A percentile compares a stretch with the other conserved stretches of the same genome.
Conservation (phyloP, 2,329 filamentous ascomycete genomes). For the Gaeumannomyces tritici region DNA sequence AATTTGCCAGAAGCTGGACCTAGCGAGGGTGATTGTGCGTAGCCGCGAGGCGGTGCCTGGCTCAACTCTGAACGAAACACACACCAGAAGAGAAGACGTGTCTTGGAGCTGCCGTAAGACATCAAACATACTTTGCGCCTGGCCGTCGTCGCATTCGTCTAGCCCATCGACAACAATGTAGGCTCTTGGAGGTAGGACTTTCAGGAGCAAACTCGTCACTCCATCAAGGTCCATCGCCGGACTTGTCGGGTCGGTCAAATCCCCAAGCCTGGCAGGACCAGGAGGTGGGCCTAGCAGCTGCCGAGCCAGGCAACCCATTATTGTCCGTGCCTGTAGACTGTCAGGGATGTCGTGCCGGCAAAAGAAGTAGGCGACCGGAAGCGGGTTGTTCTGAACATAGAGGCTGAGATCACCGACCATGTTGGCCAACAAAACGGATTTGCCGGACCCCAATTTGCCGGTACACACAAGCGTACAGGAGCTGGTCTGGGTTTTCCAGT, state of each 20-base stretch:
- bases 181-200: constrained; percentile 10
- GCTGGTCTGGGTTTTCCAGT: constrained; percentile 8
- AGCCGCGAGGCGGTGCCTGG: background rate
- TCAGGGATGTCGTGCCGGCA: constrained; percentile 19
- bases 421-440: constrained; percentile 33
- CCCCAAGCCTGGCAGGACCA: constrained; percentile 12
- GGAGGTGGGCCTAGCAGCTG: constrained; percentile 22
- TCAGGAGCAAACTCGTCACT: constrained; percentile 13
- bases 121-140: constrained; percentile 1
- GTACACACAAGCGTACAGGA: constrained; percentile 20
- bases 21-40: constrained; percentile 4
- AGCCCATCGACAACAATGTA: constrained; percentile 24
- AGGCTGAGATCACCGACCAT: constrained; percentile 27
- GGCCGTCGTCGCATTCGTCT: constrained; percentile 16
- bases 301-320: constrained; percentile 22
- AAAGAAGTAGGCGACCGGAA: constrained; percentile 22
- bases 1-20: constrained; percentile 2
- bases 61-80: constrained; percentile 8
- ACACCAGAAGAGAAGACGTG: constrained; percentile 5
- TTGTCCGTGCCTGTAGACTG: constrained; percentile 16
- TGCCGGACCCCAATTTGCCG: constrained; percentile 33
- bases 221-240: constrained; percentile 5
- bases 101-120: constrained; percentile 5
- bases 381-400: constrained; percentile 2
- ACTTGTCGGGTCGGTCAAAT: background rate